phyloP scores from a whole-genome alignment of 495 filamentous ascomycete species.

The Xylaria grammica region DNA sequence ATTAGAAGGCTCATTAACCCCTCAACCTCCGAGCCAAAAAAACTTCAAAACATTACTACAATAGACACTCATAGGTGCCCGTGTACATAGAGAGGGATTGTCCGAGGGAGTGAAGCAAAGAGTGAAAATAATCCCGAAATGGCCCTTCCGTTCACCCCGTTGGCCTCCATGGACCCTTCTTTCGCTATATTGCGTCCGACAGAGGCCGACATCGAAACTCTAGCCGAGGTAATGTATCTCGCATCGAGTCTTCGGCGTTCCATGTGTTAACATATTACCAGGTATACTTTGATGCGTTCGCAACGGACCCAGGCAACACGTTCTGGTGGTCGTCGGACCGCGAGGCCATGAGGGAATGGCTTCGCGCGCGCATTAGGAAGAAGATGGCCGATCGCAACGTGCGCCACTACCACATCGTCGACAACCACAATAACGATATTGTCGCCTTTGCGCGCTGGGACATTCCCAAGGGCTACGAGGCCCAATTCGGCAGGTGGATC shows the following conservation, averaged over 20 bases:
- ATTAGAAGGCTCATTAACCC: no score
- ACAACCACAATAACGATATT: constrained; percentile 20
- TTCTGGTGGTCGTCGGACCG: constrained; percentile 36
- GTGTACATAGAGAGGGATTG: no score
- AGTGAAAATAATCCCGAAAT: constrained; percentile 1
- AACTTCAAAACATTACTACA: no score
- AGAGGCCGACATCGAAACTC: constrained; percentile 25
- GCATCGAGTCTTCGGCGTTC: not conserved
- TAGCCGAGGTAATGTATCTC: not conserved
- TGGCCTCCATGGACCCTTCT: constrained; percentile 18
- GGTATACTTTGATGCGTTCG: constrained; percentile 31
- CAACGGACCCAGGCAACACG: constrained; percentile 24
- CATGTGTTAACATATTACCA: not conserved
- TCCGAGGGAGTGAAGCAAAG: no score
- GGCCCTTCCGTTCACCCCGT: constrained; percentile 14
- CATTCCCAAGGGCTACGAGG: constrained; percentile 32
- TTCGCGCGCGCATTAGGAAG: constrained; percentile 24
- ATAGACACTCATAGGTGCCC: no score
- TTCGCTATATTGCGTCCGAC: constrained; percentile 30
- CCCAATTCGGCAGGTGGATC: constrained; percentile 29
- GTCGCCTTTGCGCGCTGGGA: constrained; percentile 38
- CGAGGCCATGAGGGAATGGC: constrained; percentile 30
- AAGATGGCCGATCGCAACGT: constrained; percentile 29
- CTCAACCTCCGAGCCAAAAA: no score
- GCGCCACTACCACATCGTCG: constrained; percentile 33